phyloP scores from a whole-genome alignment of 164 flowering plant genomes.

The Buxus sempervirens region DNA sequence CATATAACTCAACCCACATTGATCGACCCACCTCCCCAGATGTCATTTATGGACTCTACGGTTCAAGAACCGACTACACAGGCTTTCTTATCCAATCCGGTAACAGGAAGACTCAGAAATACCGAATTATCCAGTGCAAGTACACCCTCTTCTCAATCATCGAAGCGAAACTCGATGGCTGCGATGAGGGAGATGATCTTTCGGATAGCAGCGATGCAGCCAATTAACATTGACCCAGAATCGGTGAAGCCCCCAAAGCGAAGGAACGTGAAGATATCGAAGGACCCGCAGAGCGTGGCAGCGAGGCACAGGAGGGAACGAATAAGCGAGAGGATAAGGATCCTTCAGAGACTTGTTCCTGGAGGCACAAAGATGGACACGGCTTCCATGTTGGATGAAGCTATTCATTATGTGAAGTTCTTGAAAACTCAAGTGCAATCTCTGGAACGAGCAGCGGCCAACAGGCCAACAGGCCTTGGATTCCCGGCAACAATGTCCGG shows the following conservation, averaged over 20 bases:
- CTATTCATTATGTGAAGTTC: conserved; percentile 59
- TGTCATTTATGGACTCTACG: conserved; percentile 17
- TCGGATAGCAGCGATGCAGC: conserved; percentile 61
- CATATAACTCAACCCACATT: conserved; percentile 14
- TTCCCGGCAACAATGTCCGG: conserved; percentile 26
- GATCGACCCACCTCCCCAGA: conserved; percentile 13
- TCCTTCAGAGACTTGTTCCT: conserved; percentile 59
- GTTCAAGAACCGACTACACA: conserved; percentile 21
- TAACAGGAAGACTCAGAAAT: background rate
- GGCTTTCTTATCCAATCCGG: conserved; percentile 1
- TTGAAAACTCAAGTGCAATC: conserved; percentile 54
- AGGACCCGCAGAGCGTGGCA: conserved; percentile 64
- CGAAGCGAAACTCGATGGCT: conserved; percentile 25
- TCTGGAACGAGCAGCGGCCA: conserved; percentile 37
- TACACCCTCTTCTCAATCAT: conserved; percentile 2
- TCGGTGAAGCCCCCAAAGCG: conserved; percentile 60
- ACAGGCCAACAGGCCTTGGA: conserved; percentile 26
- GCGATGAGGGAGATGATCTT: conserved; percentile 67
- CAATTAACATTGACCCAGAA: conserved; percentile 60
- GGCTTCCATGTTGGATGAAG: conserved; percentile 66
- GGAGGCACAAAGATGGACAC: conserved; percentile 72
- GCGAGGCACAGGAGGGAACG: conserved; percentile 59
- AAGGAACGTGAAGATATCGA: conserved; percentile 57
- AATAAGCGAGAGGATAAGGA: conserved; percentile 60
- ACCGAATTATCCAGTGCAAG: conserved; percentile 1